Conservation (phyloP, 2,329 filamentous ascomycete species). For the Paradendryphiella salina region DNA sequence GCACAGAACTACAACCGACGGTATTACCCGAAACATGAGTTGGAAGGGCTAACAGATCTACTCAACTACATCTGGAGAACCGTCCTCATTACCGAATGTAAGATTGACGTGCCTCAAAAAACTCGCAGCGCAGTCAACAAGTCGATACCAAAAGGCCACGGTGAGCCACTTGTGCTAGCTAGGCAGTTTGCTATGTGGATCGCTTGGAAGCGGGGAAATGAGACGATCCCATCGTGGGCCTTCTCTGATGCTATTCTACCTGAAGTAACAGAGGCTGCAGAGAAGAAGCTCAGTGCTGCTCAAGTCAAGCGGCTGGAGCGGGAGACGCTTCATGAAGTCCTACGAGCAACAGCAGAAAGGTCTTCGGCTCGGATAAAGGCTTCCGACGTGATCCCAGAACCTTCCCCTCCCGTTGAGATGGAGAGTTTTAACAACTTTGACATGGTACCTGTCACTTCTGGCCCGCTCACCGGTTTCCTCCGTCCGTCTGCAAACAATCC, state of each 20-base stretch:
- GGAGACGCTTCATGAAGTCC: slow-evolving; percentile 53
- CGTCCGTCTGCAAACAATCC: slow-evolving; percentile 44
- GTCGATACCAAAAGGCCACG: slow-evolving; percentile 65
- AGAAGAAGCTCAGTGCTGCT: slow-evolving; percentile 60
- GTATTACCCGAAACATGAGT: slow-evolving; percentile 65
- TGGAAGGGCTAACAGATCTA: slow-evolving; percentile 63
- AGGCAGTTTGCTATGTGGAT: slow-evolving; percentile 66
- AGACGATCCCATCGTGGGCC: slow-evolving; percentile 64
- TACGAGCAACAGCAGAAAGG: slow-evolving; percentile 49
- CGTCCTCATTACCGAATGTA: slow-evolving; percentile 63
- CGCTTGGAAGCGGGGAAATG: slow-evolving; percentile 69
- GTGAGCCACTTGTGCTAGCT: slow-evolving; percentile 63
- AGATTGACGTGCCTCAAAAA: slow-evolving; percentile 63
- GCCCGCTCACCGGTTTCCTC: slow-evolving; percentile 40
- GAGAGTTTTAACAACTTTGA: slow-evolving; percentile 21
- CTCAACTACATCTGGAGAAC: slow-evolving; percentile 65
- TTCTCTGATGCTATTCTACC: slow-evolving; percentile 59
- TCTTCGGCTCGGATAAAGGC: slow-evolving; percentile 47
- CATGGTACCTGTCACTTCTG: slow-evolving; percentile 19
- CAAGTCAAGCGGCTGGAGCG: slow-evolving; percentile 61
- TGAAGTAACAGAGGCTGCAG: slow-evolving; percentile 41
- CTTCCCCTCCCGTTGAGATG: slow-evolving; percentile 17
- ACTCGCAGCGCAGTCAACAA: slow-evolving; percentile 62
- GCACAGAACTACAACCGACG: slow-evolving; percentile 60
- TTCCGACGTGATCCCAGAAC: slow-evolving; percentile 21